Evolutionary conservation across 2,329 filamentous ascomycete genomes (phyloP), one percentile per base, ranked within the genome.

Genomic region (Nigrospora osmanthi): DNA sequence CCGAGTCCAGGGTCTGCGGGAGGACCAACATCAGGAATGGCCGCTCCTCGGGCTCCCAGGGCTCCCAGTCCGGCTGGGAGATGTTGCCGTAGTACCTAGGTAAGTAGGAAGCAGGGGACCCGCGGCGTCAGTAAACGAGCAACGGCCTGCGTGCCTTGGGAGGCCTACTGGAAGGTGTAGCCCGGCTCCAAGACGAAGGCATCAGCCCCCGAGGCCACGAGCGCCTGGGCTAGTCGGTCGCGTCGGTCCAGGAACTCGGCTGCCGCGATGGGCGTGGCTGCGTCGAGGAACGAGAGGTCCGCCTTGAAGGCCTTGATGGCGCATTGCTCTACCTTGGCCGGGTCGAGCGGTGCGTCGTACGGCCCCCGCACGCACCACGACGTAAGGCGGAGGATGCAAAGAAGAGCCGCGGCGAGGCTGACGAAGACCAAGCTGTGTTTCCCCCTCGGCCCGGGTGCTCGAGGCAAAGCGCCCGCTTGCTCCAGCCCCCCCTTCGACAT

Each of bases 131-230:
- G 23, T 28, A 6, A 28, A 28, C 7, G 7, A 28, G 23, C 23
- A 28, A 28, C 23, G 23, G 23, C 6, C 6, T 28, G 23, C 23
- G 23, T 28, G 23, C 23, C 23, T 28, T 7, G 23, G 23, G 23
- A 10, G 5, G 23, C 23, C 6, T 56, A 80, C 60, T 78, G 73
- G 51, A 83, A 82, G 0, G 77, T 80, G 54, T 81, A 83, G 2
- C 80, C 80, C 2, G 80, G 80, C 54, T 84, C 80, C 1, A 81
- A 64, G 2, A 81, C 64, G 50, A 83, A 83, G 0, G 76, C 79
- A 57, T 81, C 77, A 1, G 73, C 59, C 2, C 60, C 63, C 36
- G 77, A 73, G 1, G 60, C 61, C 11, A 66, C 62, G n/a, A 83
- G 60, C 10, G 78, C 78, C 46, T 61, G 55, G 1, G 79, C 80